phyloP scores from a whole-genome alignment of 2,329 filamentous ascomycete genomes.

The Ilyonectria sp. region DNA sequence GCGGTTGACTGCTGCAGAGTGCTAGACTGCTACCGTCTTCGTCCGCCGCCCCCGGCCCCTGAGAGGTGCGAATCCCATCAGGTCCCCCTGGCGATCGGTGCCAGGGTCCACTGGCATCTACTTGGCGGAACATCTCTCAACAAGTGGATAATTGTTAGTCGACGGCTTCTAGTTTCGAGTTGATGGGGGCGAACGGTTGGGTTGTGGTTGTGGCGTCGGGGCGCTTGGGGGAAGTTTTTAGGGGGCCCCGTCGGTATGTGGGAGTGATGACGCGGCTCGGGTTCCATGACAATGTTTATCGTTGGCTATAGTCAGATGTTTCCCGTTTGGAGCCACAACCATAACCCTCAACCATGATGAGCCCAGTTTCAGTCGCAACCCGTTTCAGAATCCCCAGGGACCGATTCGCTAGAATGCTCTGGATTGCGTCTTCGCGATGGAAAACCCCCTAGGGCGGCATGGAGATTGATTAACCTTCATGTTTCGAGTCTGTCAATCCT shows the following conservation, averaged over 20 bases:
- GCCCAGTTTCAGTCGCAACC: slow-evolving; percentile 42
- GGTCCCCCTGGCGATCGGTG: slow-evolving; percentile 41
- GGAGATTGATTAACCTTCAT: slow-evolving; percentile 12
- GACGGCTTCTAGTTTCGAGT: slow-evolving; percentile 41
- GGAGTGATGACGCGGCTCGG: slow-evolving; percentile 43
- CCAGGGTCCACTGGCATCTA: slow-evolving; percentile 35
- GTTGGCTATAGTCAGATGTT: slow-evolving; percentile 38
- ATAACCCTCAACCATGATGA: slow-evolving; percentile 25
- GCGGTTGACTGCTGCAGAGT: slow-evolving; percentile 15
- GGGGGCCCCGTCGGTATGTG: slow-evolving; percentile 23
- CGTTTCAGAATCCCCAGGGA: slow-evolving; percentile 44
- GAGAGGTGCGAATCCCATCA: background rate
- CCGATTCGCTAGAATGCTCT: slow-evolving; percentile 27
- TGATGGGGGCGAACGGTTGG: slow-evolving; percentile 28
- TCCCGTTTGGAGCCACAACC: slow-evolving; percentile 32
- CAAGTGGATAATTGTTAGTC: slow-evolving; percentile 22
- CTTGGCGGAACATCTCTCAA: slow-evolving; percentile 44
- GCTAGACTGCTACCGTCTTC: slow-evolving; percentile 16
- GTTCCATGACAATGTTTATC: slow-evolving; percentile 31
- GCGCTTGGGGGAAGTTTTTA: background rate
- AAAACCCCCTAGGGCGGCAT: slow-evolving; percentile 6
- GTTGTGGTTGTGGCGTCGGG: slow-evolving; percentile 20
- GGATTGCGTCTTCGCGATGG: slow-evolving; percentile 10
- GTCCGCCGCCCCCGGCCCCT: slow-evolving; percentile 19
- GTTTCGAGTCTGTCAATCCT: slow-evolving; percentile 22